Base-by-base conservation (phyloP, 768 basidiomycete species). In the Mycena metata region DNA sequence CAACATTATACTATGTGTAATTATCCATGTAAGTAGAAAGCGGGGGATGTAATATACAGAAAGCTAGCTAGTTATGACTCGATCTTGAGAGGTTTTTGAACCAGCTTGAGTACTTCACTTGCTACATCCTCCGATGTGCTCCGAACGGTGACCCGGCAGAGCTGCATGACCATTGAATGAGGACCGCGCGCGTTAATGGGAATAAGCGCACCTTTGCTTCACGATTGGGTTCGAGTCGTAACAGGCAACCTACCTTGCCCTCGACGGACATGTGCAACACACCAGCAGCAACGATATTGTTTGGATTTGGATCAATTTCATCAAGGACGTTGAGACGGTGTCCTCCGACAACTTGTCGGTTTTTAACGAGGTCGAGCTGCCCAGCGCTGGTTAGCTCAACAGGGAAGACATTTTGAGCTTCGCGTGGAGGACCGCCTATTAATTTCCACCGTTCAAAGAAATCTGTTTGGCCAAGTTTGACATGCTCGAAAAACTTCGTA, bases 401-500 rank as follows among this genome's bases (percentile, higher is more conserved):
- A 0, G 95, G 91, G 79, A 98, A 98, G 61, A 99, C 85, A 52
- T 81, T 78, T 77, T 99, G 98, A 30, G 93, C 89, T 82, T 99
- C 98, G 56, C 96, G 88, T 33, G 98, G 98, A 15, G 95, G 85
- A 1, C 98, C 98, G 9, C 98, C 98, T 58, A 99, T 99, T 73
- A 98, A 81, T 79, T 96, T 96, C 98, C 98, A 99, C 58, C 98
- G 85, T 79, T 98, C 96, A 80, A 99, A 99, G 86, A 99, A 99
- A 72, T 98, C 94, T 0, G 87, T 81, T 68, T 88, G 84, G 13
- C 88, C 89, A 39, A 99, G 87, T 74, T 90, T 92, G 71, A 98
- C 96, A 26, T 94, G 93, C 76, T 98, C 97, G 63, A 99, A 87
- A 79, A 99, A 99, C 79, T 97, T 96, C 45, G 92, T 91, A 63